A percentile compares a stretch with the other conserved stretches of the same genome.
These are phyloP conservation scores for Phytophthora ohioensis DNA, from an alignment of 352 stramenopile genomes.

Conservation along the genomic window DNA sequence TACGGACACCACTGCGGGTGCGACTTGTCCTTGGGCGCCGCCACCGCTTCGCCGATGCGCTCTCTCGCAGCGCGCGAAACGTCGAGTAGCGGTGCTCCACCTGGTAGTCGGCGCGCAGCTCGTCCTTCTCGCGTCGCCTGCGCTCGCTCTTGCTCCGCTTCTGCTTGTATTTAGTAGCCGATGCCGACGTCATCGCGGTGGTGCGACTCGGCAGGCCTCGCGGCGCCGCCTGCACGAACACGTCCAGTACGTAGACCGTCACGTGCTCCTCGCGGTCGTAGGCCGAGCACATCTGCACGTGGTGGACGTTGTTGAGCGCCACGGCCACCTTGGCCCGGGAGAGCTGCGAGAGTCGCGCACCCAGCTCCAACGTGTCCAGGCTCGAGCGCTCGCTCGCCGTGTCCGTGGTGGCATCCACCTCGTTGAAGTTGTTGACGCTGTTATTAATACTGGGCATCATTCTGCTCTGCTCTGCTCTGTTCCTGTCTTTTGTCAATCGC, in stretches of 20 bases:
- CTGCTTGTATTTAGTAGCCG: neutral
- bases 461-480: neutral
- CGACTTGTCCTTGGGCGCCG: slow-evolving; percentile 33
- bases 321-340: slow-evolving; percentile 48
- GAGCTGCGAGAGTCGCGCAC: slow-evolving; percentile 34
- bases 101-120: slow-evolving; percentile 49
- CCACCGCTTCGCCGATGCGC: slow-evolving; percentile 40
- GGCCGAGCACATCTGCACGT: slow-evolving; percentile 50
- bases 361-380: slow-evolving; percentile 31
- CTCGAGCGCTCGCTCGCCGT: slow-evolving; percentile 33
- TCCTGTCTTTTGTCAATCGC: neutral
- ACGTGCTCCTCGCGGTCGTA: slow-evolving; percentile 42
- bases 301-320: slow-evolving; percentile 68
- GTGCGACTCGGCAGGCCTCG: slow-evolving; percentile 49
- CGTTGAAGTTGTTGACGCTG: slow-evolving; percentile 8
- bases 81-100: slow-evolving; percentile 65
- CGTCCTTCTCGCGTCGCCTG: slow-evolving; percentile 28
- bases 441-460: slow-evolving; percentile 2
- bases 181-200: neutral
- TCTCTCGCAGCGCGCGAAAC: slow-evolving; percentile 55
- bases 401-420: slow-evolving; percentile 25
- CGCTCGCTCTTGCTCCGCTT: slow-evolving; percentile 26
- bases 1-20: slow-evolving; percentile 73
- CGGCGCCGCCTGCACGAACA: slow-evolving; percentile 53
- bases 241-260: slow-evolving; percentile 60